Evolutionary conservation across 2,329 filamentous ascomycete species (phyloP).

Genomic region (Penicillium sp.): DNA sequence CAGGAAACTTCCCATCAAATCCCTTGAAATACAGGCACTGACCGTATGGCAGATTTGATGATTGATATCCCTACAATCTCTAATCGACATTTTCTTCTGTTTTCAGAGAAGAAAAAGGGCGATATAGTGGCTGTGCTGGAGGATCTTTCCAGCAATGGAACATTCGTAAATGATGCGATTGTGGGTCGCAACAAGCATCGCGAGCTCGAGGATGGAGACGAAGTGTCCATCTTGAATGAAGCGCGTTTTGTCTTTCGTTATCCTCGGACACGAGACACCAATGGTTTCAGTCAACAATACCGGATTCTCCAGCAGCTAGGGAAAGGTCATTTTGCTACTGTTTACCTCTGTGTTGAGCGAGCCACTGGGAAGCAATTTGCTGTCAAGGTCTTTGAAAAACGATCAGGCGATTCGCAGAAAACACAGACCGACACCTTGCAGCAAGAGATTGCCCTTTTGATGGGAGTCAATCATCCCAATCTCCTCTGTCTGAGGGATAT

Average conservation of each 20-base stretch:
- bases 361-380: slow-evolving; percentile 77
- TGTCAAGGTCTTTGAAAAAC: slow-evolving; percentile 92
- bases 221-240: slow-evolving; percentile 81
- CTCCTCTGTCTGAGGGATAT: slow-evolving; percentile 92
- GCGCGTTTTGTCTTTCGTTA: slow-evolving; percentile 91
- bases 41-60: slow-evolving; percentile 59
- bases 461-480: slow-evolving; percentile 94
- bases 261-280: slow-evolving; percentile 69
- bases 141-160: slow-evolving; percentile 93
- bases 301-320: slow-evolving; percentile 79
- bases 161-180: slow-evolving; percentile 88
- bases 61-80: slow-evolving; percentile 78
- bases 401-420: slow-evolving; percentile 74
- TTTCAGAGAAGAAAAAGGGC: slow-evolving; percentile 57
- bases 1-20: slow-evolving; percentile 39
- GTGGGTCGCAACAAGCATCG: slow-evolving; percentile 89
- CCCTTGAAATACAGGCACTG: slow-evolving; percentile 7
- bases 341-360: slow-evolving; percentile 88
- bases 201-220: slow-evolving; percentile 84
- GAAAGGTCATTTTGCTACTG: slow-evolving; percentile 92
- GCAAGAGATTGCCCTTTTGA: slow-evolving; percentile 93
- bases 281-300: slow-evolving; percentile 82
- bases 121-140: slow-evolving; percentile 72
- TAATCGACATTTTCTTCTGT: slow-evolving; percentile 64
- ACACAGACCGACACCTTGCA: slow-evolving; percentile 83